Base-by-base conservation (phyloP, 108 stramenopile genomes). In the Chaetoceros muelleri region DNA sequence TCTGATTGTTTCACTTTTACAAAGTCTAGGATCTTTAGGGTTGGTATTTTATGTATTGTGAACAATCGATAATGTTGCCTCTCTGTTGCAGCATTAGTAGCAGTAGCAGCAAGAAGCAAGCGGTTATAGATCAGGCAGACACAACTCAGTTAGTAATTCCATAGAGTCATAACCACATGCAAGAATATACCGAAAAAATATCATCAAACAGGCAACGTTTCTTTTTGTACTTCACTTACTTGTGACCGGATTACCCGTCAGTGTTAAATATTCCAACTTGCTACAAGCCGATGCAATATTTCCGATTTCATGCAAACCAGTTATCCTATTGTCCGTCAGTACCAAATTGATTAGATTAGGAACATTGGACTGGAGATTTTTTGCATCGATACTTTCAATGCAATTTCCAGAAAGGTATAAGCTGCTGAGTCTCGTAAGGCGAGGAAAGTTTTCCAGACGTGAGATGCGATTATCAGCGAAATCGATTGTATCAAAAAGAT, bases 41-140 rank as follows among this genome's bases (percentile, higher is more conserved):
- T 70, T n/a, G 85, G 83, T 55, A 81, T 69, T 67, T 75, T 70
- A 57, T 72, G 44, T 45, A 88, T 82, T 45, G 61, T 61, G 53
- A 65, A 79, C 25, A 90, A 67, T 24, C 89, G 70, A 62, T 90
- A 90, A 60, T 90, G 78, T 57, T 90, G 88, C 62, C 84, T 76
- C 62, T 80, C 87, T 89, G 44, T 48, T 30, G 45, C 24, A 7
- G 28, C 49, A 58, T 73, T 68, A 73, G 67, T 60, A 44, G 53
- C 28, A 69, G 22, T 55, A 28, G 44, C 26, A 46, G 5, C 10
- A 52, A 52, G n/a, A 48, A 47, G n/a, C n/a, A 49, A 49, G n/a
- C 25, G 8, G 17, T 51, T 60, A 10, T 0, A 1, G 5, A 50
- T 22, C 3, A n/a, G 59, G 7, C 53, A 31, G 17, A 45, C 26